Percentiles rank a stretch among this genome's conserved stretches.
phyloP scores from a whole-genome alignment of 129 eudicot species.

The Calendula officinalis region DNA sequence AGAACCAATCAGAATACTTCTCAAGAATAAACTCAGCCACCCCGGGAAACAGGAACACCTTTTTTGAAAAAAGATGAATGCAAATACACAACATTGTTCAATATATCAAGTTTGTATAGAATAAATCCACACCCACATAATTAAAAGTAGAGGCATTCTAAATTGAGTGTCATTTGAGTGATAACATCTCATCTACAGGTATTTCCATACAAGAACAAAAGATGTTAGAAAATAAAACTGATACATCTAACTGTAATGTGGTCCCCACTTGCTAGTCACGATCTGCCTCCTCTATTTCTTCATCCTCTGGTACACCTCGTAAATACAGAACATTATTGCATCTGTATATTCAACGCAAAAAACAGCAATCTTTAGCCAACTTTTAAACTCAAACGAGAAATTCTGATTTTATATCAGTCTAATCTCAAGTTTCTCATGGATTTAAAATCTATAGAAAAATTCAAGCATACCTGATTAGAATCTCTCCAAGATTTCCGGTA shows the following conservation, averaged over 20 bases:
- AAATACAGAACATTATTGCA: constrained; percentile 88
- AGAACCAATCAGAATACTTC: too few relatives aligned
- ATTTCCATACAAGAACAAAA: constrained; percentile 26
- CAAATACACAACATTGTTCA: constrained; percentile 17
- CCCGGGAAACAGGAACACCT: too few relatives aligned
- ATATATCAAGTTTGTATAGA: constrained; percentile 1
- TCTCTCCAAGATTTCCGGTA: constrained; percentile 88
- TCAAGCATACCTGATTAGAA: constrained; percentile 69
- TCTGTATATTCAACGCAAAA: constrained; percentile 39
- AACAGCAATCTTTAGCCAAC: constrained; percentile 10
- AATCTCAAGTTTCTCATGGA: neutral
- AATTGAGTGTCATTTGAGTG: neutral
- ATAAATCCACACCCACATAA: constrained; percentile 6
- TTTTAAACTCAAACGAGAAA: neutral
- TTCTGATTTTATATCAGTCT: neutral
- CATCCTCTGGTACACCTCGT: constrained; percentile 98
- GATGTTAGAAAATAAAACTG: neutral
- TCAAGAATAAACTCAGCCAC: too few relatives aligned
- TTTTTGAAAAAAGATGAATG: neutral
- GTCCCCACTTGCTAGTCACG: constrained; percentile 39
- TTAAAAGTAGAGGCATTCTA: constrained; percentile 7
- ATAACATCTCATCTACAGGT: constrained; percentile 34
- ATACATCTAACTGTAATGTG: constrained; percentile 15
- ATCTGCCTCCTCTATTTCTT: constrained; percentile 85
- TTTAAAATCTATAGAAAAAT: neutral